Conservation (phyloP, 1,139 yeast species). For the Blastobotrys persicus region DNA sequence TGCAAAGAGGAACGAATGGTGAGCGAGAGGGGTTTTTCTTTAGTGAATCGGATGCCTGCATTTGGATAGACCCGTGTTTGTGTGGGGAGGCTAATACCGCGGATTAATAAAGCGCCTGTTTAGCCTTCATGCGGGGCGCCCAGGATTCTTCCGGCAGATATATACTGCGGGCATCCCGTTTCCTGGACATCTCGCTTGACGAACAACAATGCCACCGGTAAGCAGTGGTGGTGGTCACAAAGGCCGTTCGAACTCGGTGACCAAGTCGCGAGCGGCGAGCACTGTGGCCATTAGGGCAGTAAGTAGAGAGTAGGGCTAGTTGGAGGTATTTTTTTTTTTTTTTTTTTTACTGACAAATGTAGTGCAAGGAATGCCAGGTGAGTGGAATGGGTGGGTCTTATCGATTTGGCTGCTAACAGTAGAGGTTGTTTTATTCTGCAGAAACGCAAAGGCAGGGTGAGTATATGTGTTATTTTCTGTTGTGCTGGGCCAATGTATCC, state of each 20-base stretch:
- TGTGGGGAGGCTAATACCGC: not conserved
- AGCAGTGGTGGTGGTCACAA: not conserved
- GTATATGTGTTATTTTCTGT: not conserved
- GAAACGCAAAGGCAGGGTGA: slow-evolving; percentile 15
- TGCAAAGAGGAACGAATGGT: too few species aligned
- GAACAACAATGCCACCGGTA: not conserved
- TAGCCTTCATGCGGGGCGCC: not conserved
- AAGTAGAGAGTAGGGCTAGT: slow-evolving; percentile 2
- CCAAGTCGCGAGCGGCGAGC: not conserved
- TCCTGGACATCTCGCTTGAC: not conserved
- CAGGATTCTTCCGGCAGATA: not conserved
- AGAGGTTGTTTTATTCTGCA: not conserved
- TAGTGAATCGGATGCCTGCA: not conserved
- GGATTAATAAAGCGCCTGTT: not conserved
- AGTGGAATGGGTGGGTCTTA: not conserved
- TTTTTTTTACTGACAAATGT: not conserved
- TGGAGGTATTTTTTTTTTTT: too few species aligned
- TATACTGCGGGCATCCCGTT: not conserved
- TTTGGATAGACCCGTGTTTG: not conserved
- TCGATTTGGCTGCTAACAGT: not conserved
- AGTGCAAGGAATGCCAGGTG: slow-evolving; percentile 16
- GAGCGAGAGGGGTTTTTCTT: too few species aligned
- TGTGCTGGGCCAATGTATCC: not conserved
- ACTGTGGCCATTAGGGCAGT: slow-evolving; percentile 11
- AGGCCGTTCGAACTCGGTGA: not conserved